Evolutionary conservation across 495 filamentous ascomycete species (phyloP).

Genomic region (Penicillium verhagenii): DNA sequence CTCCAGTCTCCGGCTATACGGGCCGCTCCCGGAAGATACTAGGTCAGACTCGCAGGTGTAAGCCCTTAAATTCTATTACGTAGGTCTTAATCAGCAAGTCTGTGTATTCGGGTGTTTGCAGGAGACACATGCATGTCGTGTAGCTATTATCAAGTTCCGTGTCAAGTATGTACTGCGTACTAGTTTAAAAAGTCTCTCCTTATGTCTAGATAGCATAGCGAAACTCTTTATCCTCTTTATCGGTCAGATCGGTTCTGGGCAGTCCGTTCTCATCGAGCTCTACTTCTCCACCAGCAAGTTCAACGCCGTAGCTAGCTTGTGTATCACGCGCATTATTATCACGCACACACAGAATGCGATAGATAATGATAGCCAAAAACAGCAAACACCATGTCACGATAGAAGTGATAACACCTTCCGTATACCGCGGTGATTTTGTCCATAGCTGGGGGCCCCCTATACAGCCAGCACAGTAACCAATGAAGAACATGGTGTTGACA

Average conservation of each 20-base stretch:
- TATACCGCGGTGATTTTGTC: slow-evolving; percentile 27
- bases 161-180: too few species aligned
- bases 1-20: too few species aligned
- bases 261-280: slow-evolving; percentile 19
- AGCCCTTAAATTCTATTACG: too few species aligned
- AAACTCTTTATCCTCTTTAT: slow-evolving; percentile 21
- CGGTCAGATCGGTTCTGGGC: slow-evolving; percentile 20
- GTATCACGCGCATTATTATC: slow-evolving; percentile 19
- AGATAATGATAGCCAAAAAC: slow-evolving; percentile 16
- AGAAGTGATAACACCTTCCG: slow-evolving; percentile 24
- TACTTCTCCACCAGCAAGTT: slow-evolving; percentile 4
- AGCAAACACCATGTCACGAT: slow-evolving; percentile 34
- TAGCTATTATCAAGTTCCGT: too few species aligned
- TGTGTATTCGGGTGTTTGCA: too few species aligned
- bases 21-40: too few species aligned
- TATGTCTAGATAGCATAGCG: slow-evolving; percentile 11
- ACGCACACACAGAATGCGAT: slow-evolving; percentile 23
- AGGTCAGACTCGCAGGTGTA: too few species aligned
- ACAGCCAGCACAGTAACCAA: slow-evolving; percentile 36
- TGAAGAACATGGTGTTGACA: slow-evolving; percentile 41
- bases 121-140: too few species aligned
- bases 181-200: too few species aligned
- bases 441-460: slow-evolving; percentile 34
- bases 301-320: background rate
- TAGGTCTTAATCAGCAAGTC: too few species aligned